Base-by-base conservation (phyloP, 345 rosid genomes). In the Corchorus olitorius region DNA sequence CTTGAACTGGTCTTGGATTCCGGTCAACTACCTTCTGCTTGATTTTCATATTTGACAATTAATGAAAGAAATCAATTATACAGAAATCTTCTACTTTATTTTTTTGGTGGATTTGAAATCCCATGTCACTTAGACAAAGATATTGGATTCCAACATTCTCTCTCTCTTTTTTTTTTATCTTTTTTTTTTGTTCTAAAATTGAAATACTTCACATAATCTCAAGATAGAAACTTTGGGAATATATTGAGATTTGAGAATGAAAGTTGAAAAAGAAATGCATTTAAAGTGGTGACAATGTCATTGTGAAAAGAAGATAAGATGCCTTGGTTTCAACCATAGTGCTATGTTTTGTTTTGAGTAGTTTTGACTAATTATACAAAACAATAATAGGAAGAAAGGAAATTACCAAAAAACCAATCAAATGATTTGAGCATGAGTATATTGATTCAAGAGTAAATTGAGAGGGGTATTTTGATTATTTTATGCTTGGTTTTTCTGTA, bases 11-110 rank as follows among this genome's bases (percentile, higher is more conserved):
- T 5, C 11, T 43, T 55, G 20, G 75, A 22, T 33, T 78, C 46
- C 17, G 75, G 70, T 27, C 78, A 35, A 62, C 60, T 75, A 46
- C 12, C 55, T 80, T 33, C 64, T 83, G 72, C 77, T 76, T 78
- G 55, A 15, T 10, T 22, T 52, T 20, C 67, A 70, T n/a, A 41
- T 43, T 48, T 49, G 58, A 39, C 73, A 46, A 50, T 62, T 34
- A 74, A 52, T 74, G 60, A 46, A 48, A 65, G 64, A 20, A 19
- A 35, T 16, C 35, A 39, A 5, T 4, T 8, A 19, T 0, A 33
- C 17, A 15, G 1, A 70, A 70, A 13, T 46, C 13, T 17, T 67
- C 34, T 4, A 46, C 17, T 48, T 19, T 4, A 0, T 19, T 39
- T 17, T 4, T 41, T 0, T 3, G 17, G 34, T 4, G 1, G 20